Evolutionary conservation across 2,329 filamentous ascomycete genomes (phyloP), one percentile per base, ranked within the genome.

Genomic region (Ophiostoma pallidulum): DNA sequence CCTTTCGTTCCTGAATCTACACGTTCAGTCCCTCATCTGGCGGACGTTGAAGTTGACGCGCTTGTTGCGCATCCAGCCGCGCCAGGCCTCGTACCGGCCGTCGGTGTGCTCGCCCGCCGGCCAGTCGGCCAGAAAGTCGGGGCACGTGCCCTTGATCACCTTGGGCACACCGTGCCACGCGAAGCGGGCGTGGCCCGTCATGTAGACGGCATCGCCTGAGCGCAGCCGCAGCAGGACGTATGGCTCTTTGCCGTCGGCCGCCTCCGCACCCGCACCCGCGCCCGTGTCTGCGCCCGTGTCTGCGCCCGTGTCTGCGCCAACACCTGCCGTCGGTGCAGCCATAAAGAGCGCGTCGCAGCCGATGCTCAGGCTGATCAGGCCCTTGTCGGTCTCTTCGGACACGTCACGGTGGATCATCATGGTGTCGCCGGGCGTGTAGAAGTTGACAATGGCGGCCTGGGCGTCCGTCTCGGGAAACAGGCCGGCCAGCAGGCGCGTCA

Each of bases 131-230:
- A 97, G 64, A 64, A 82, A 85, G 0, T 68, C 68, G 0, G 91
- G 91, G 64, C 90, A 97, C 0, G 87, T 94, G 1, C 69, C 77
- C 40, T 79, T 75, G 31, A 96, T 60, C 12, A 97, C 83, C 62
- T 90, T 92, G 6, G 92, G 90, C 12, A 97, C 89, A 12, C 86
- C 90, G 66, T 97, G 92, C 91, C 91, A 97, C 2, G 91, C 90
- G 65, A 88, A 94, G 37, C 92, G 74, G 4, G 86, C 84, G 49
- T 80, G 72, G 18, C 84, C 77, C 42, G 78, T 82, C 91, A 98
- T 97, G 60, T 94, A 89, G 1, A 97, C 79, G 1, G 82, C 88
- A 67, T 96, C 91, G 0, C 92, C 91, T 1, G 88, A 94, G 20
- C 82, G 74, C 32, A 97, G 69, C 19, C 84, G 73, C 31, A 94